phyloP scores from a whole-genome alignment of 148 eudicot genomes.

The Rhododendron simsii region DNA sequence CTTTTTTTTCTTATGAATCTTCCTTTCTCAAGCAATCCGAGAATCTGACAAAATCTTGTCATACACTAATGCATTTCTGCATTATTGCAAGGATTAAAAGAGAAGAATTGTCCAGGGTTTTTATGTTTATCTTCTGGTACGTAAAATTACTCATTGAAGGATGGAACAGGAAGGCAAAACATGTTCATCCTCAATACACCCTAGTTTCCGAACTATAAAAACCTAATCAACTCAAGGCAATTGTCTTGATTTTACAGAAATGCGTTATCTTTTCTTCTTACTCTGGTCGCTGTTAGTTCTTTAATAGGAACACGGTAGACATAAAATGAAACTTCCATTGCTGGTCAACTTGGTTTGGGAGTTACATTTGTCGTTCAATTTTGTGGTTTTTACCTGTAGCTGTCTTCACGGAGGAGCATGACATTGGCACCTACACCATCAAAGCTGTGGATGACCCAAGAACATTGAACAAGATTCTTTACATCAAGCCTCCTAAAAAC shows the following conservation, averaged over 20 bases:
- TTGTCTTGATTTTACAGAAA: background rate
- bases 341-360: background rate
- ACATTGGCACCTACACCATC: constrained; percentile 49
- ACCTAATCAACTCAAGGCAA: background rate
- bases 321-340: background rate
- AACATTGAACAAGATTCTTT: constrained; percentile 44
- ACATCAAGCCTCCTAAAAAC: constrained; percentile 36
- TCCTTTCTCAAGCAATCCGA: background rate
- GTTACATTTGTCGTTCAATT: background rate
- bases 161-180: background rate
- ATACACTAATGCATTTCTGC: background rate
- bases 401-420: constrained; percentile 35
- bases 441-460: constrained; percentile 54
- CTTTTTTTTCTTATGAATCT: background rate
- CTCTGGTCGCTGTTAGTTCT: constrained; percentile 1
- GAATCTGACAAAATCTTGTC: background rate
- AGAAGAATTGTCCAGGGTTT: background rate
- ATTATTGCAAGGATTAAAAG: background rate
- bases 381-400: constrained; percentile 14
- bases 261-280: background rate
- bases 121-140: background rate
- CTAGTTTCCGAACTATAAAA: background rate
- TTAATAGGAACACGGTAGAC: background rate
- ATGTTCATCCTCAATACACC: background rate
- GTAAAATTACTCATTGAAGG: background rate